Base-by-base conservation (phyloP, 129 eudicot species). In the Flaveria robusta region DNA sequence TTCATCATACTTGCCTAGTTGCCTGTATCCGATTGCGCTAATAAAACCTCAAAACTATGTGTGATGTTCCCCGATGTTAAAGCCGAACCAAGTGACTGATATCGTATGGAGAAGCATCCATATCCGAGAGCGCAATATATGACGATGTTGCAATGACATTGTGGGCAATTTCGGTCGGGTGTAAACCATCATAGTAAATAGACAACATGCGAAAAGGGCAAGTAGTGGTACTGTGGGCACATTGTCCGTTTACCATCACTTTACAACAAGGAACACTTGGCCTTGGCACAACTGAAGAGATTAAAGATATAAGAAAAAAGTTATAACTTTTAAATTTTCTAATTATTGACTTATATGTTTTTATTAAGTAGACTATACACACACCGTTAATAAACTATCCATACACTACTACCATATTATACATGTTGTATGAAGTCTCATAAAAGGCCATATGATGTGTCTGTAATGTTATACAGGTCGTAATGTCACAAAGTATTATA, bases 111-210 rank as follows among this genome's bases (percentile, higher is more conserved):
- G 58, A 74, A 23, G 78, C 78, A 62, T 74, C 59, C 78, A 74
- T 59, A 7, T 14, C 4, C 3, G 78, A 58, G 5, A 42, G 59
- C 7, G 78, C 58, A 15, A 43, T 37, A 37, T 60, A 82, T 1
- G 86, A 79, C 0, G 24, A 19, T 12, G 16, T 14, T 16, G 73
- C 87, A 1, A 67, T 10, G 4, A 68, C 6, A 9, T 16, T n/a
- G n/a, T 56, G 41, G 4, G 26, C 71, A 0, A 65, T 37, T 54
- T 74, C 77, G 0, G 83, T 59, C 0, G 87, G 81, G 55, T 78
- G 87, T 9, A 78, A 74, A 1, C 43, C 81, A 11, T 79, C 83
- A 42, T 42, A 83, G 24, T 67, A 83, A 5, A 79, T 68, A 63
- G 77, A 45, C 13, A 58, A 19, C 9, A n/a, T 43, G 24, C 83